A percentile compares a stretch with the other conserved stretches of the same genome.
Evolutionary conservation across 1,139 yeast species (phyloP).

Genomic region (Kurtzmaniella natalensis): DNA sequence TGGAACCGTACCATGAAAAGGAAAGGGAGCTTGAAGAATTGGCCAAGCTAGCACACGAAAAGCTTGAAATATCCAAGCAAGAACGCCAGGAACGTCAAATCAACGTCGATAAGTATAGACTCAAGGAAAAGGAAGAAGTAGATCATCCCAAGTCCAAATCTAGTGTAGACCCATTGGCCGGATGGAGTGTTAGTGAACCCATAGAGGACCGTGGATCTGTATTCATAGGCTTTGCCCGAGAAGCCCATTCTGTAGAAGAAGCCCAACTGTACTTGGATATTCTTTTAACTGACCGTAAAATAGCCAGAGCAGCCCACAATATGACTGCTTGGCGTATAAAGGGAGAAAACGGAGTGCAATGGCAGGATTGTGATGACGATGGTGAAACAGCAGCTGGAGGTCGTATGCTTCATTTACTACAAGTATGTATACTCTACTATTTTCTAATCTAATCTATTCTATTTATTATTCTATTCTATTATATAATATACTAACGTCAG

Average conservation of each 20-base stretch:
- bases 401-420: slow-evolving; percentile 71
- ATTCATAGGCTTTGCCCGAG: slow-evolving; percentile 72
- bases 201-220: slow-evolving; percentile 80
- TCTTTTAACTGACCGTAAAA: slow-evolving; percentile 60
- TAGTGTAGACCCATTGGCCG: slow-evolving; percentile 44
- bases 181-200: slow-evolving; percentile 78
- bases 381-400: slow-evolving; percentile 98
- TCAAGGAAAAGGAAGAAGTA: slow-evolving; percentile 1
- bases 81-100: slow-evolving; percentile 1
- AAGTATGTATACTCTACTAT: slow-evolving; percentile 33
- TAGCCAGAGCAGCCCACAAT: slow-evolving; percentile 69
- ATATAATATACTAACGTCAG: slow-evolving; percentile 25
- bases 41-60: slow-evolving; percentile 14
- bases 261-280: slow-evolving; percentile 50
- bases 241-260: slow-evolving; percentile 59
- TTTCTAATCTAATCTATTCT: too few species aligned
- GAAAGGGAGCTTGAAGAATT: slow-evolving; percentile 9
- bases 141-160: background rate
- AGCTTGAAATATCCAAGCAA: slow-evolving; percentile 1
- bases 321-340: slow-evolving; percentile 84
- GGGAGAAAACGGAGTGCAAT: slow-evolving; percentile 46
- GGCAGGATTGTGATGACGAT: slow-evolving; percentile 91
- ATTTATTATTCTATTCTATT: slow-evolving; percentile 1
- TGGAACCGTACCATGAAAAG: slow-evolving; percentile 31
- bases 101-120: slow-evolving; percentile 4